These are phyloP conservation scores for Simmondsia chinensis DNA, from an alignment of 148 eudicot genomes.

Conservation along the genomic window DNA sequence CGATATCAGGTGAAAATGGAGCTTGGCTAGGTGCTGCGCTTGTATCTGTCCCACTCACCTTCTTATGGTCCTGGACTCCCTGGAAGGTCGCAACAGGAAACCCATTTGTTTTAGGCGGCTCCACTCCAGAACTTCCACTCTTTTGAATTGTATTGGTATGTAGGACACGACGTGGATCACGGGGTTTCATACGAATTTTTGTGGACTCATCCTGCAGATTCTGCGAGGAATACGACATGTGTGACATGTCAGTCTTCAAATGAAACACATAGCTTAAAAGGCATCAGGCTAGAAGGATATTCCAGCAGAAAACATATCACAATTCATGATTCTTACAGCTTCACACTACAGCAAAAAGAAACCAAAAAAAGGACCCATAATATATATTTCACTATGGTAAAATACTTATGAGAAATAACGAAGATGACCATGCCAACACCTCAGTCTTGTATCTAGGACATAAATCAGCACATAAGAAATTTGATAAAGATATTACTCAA, in stretches of 20 bases:
- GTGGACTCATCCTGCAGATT: conserved; percentile 54
- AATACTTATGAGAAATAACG: too few relatives aligned
- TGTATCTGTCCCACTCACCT: conserved; percentile 29
- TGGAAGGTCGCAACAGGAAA: conserved; percentile 14
- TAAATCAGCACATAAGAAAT: too few relatives aligned
- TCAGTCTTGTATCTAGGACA: too few relatives aligned
- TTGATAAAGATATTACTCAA: too few relatives aligned
- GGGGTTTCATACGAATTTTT: conserved; percentile 86
- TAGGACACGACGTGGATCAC: conserved; percentile 90
- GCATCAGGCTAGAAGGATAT: too few relatives aligned
- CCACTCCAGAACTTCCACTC: conserved; percentile 25
- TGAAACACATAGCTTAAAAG: not conserved
- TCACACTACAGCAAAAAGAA: too few relatives aligned
- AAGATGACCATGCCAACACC: too few relatives aligned
- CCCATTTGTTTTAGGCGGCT: conserved; percentile 30
- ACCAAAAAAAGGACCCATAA: too few relatives aligned
- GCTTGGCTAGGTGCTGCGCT: conserved; percentile 23
- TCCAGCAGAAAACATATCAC: too few relatives aligned
- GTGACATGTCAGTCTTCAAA: not conserved
- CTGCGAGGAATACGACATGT: conserved; percentile 16
- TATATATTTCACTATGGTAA: too few relatives aligned
- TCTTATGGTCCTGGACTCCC: conserved; percentile 33
- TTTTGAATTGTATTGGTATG: conserved; percentile 32
- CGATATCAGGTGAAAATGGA: conserved; percentile 51
- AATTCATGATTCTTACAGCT: too few relatives aligned